A percentile compares a stretch with the other conserved stretches of the same genome.
phyloP scores from a whole-genome alignment of 2,329 filamentous ascomycete species.

The Trichophyton rubrum region DNA sequence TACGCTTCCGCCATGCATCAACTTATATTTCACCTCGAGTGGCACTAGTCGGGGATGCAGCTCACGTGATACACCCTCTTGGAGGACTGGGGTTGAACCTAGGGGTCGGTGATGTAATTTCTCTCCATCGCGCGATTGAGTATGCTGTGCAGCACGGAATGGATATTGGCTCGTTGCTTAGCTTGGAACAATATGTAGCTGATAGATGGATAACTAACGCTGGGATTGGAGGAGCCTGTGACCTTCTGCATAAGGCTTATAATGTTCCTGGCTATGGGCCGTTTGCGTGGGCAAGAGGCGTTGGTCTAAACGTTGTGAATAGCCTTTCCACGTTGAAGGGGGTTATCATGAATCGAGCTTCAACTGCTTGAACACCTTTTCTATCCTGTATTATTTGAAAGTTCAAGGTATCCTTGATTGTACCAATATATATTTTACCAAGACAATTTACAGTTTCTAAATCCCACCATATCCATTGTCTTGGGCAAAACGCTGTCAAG shows the following conservation, averaged over 20 bases:
- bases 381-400: neutral
- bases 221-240: slow-evolving; percentile 63
- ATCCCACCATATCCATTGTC: neutral
- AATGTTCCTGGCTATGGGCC: slow-evolving; percentile 61
- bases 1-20: slow-evolving; percentile 85
- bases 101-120: slow-evolving; percentile 77
- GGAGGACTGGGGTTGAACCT: slow-evolving; percentile 92
- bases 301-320: slow-evolving; percentile 67
- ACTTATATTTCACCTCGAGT: slow-evolving; percentile 85
- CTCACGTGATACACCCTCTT: slow-evolving; percentile 87
- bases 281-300: slow-evolving; percentile 63
- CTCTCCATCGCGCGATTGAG: slow-evolving; percentile 60
- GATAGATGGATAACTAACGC: slow-evolving; percentile 75
- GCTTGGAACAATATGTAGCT: slow-evolving; percentile 66
- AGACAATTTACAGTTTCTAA: neutral
- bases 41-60: slow-evolving; percentile 84
- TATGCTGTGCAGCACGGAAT: slow-evolving; percentile 70
- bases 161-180: slow-evolving; percentile 68
- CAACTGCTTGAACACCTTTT: neutral
- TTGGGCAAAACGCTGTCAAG: neutral
- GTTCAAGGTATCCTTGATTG: neutral
- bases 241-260: slow-evolving; percentile 89
- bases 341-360: slow-evolving; percentile 63
- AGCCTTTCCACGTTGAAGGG: slow-evolving; percentile 62
- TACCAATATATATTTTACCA: neutral